phyloP scores from a whole-genome alignment of 2,329 filamentous ascomycete species.

The Fusarium verrucosum region DNA sequence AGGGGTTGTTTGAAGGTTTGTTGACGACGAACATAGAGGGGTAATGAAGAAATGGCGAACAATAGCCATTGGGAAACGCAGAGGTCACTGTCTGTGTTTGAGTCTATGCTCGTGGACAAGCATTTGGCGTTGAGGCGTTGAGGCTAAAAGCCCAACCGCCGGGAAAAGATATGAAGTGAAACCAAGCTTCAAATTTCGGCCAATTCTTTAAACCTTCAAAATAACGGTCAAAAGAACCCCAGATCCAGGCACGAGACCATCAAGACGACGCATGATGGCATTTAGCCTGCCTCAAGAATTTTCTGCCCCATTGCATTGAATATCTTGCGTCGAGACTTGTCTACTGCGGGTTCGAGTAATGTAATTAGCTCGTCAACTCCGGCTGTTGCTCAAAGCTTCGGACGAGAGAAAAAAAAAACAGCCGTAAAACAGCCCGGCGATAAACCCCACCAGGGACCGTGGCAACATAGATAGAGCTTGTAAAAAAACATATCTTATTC shows the following conservation, averaged over 20 bases:
- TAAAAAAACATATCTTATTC: conserved; percentile 24
- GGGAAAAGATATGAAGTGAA: not conserved
- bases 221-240: not conserved
- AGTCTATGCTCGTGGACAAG: not conserved
- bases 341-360: conserved; percentile 37
- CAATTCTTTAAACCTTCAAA: not conserved
- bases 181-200: conserved; percentile 4
- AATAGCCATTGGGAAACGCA: not conserved
- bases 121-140: not conserved
- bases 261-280: not conserved
- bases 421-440: not conserved
- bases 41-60: not conserved
- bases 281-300: conserved; percentile 23
- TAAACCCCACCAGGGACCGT: conserved; percentile 38
- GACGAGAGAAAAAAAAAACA: conserved; percentile 10
- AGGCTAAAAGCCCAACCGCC: not conserved
- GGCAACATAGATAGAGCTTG: conserved; percentile 35
- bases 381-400: conserved; percentile 27
- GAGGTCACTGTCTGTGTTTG: not conserved
- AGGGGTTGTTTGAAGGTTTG: conserved; percentile 24
- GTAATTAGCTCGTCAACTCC: conserved; percentile 43
- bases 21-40: not conserved
- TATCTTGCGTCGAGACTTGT: conserved; percentile 29
- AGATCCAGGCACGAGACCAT: conserved; percentile 20
- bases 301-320: conserved; percentile 3